Evolutionary conservation across 2,329 filamentous ascomycete species (phyloP).

Genomic region (Beauveria asiatica): DNA sequence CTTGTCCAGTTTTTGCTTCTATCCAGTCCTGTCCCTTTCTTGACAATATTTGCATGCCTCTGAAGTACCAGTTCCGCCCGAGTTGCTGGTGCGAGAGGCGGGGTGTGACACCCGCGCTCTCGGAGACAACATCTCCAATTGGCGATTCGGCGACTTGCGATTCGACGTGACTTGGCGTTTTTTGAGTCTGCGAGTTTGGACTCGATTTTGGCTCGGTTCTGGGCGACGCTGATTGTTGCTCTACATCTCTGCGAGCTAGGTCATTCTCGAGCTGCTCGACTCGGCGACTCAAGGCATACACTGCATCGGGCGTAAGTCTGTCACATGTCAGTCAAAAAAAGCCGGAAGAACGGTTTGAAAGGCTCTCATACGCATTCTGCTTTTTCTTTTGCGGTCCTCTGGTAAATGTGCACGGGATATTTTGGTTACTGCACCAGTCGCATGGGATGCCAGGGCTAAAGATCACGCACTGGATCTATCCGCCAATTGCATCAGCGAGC

Average conservation of each 20-base stretch:
- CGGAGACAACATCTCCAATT: background rate
- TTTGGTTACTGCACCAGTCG: constrained; percentile 12
- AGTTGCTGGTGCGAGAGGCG: background rate
- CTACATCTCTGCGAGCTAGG: background rate
- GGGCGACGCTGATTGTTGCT: background rate
- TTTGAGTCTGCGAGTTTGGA: background rate
- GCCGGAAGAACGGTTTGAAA: background rate
- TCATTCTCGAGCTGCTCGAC: constrained; percentile 1
- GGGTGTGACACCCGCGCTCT: background rate
- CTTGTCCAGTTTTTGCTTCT: constrained; percentile 4
- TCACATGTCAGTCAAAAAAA: background rate
- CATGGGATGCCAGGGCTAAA: constrained; percentile 6
- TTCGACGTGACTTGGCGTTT: background rate
- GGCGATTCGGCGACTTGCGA: background rate
- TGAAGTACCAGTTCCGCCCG: constrained; percentile 12
- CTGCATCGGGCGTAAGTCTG: background rate
- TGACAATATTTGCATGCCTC: constrained; percentile 13
- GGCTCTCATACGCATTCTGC: background rate
- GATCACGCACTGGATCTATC: constrained; percentile 12
- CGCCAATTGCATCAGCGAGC: background rate
- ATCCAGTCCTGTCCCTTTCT: constrained; percentile 11
- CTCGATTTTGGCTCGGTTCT: background rate
- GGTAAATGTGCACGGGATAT: constrained; percentile 10
- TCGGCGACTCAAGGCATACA: background rate
- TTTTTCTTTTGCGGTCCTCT: constrained; percentile 1